Evolutionary conservation across 176 grass and related monocot species (phyloP).

Genomic region (Carex littledalei): DNA sequence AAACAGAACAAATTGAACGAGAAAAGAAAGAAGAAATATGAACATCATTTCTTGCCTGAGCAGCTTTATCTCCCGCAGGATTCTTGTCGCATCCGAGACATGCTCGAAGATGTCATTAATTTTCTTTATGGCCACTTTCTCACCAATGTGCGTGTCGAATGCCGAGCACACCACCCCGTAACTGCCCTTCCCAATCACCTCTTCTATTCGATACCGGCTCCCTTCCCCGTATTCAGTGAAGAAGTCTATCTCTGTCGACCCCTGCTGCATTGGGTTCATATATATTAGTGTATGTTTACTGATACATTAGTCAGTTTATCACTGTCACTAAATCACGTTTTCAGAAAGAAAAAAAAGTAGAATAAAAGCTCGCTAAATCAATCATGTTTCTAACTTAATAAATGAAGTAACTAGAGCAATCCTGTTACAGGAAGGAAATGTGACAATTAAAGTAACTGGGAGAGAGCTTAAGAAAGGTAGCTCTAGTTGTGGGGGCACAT

Average conservation of each 20-base stretch:
- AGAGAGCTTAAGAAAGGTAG: too few relatives aligned
- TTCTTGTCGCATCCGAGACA: constrained; percentile 78
- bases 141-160: constrained; percentile 59
- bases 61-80: constrained; percentile 95
- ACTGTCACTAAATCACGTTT: too few relatives aligned
- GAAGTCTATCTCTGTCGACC: constrained; percentile 57
- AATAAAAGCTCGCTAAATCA: too few relatives aligned
- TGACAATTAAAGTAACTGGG: too few relatives aligned
- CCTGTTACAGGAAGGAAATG: too few relatives aligned
- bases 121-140: constrained; percentile 97
- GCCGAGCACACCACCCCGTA: constrained; percentile 96
- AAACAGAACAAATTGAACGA: background rate
- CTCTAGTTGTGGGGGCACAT: too few relatives aligned
- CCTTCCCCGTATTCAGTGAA: constrained; percentile 96
- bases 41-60: constrained; percentile 21
- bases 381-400: too few relatives aligned
- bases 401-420: too few relatives aligned
- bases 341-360: too few relatives aligned
- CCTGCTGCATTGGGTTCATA: constrained; percentile 26
- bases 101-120: constrained; percentile 98
- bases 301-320: too few relatives aligned
- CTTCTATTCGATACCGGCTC: constrained; percentile 83
- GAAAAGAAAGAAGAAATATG: background rate
- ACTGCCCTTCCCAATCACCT: constrained; percentile 97
- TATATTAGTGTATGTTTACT: too few relatives aligned